Evolutionary conservation across 2,329 filamentous ascomycete species (phyloP).

Genomic region (Sclerotinia trifoliorum): DNA sequence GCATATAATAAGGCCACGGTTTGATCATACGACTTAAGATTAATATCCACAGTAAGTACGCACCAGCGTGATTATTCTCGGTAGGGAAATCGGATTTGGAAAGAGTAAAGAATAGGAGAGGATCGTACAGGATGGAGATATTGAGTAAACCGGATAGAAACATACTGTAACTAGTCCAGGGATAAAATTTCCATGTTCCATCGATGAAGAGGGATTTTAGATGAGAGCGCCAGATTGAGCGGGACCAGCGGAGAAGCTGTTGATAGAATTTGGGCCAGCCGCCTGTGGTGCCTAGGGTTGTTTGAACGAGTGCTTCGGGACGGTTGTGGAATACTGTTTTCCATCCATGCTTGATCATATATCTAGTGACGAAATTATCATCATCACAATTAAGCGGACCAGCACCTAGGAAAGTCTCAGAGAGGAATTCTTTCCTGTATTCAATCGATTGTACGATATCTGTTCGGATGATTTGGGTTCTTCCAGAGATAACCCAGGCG

Average conservation of each 20-base stretch:
- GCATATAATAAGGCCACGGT: neutral
- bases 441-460: conserved; percentile 46
- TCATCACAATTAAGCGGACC: conserved; percentile 55
- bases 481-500: conserved; percentile 57
- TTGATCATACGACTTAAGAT: neutral
- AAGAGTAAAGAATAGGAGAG: conserved; percentile 41
- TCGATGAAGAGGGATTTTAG: conserved; percentile 47
- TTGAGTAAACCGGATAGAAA: conserved; percentile 55
- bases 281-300: conserved; percentile 50
- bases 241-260: conserved; percentile 57
- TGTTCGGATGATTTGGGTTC: conserved; percentile 53
- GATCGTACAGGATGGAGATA: conserved; percentile 55
- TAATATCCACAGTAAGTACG: neutral
- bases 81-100: neutral
- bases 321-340: conserved; percentile 55
- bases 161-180: conserved; percentile 56
- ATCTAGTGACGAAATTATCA: conserved; percentile 61
- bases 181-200: conserved; percentile 43
- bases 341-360: conserved; percentile 50
- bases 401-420: conserved; percentile 52
- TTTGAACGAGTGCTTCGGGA: conserved; percentile 49
- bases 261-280: conserved; percentile 46
- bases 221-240: conserved; percentile 59
- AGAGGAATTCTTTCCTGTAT: conserved; percentile 47
- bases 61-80: neutral